Base-by-base conservation (phyloP, 2,329 filamentous ascomycete species). In the Alternaria sp. region DNA sequence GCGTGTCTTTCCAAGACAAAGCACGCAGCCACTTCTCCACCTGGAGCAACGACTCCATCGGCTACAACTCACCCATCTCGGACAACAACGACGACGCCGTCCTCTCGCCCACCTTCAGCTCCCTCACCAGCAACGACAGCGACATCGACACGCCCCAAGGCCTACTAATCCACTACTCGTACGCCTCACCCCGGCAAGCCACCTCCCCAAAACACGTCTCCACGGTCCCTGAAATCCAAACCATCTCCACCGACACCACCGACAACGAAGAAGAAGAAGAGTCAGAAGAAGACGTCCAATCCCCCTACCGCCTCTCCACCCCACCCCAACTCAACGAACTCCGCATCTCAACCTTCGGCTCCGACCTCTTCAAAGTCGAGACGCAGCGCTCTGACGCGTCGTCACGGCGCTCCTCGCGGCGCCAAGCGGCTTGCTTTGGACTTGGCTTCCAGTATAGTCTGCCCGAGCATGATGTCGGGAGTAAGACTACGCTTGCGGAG, bases 361-460 rank as follows among this genome's bases (percentile, higher is more conserved):
- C 74, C 23, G 71, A 70, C 41, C 69, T 78, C 33, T 77, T 78
- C 70, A 66, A 70, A 10, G 55, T 76, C 12, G 69, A 71, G 18
- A 71, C 75, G 49, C 45, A 43, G 2, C 11, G 25, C 46, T 45
- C 67, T 10, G 73, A 74, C 5, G 45, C 69, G 1, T 68, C 70
- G 10, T 60, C 60, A 5, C 44, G 56, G 10, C 60, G 60, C 33
- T 60, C 60, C 5, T 66, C 75, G 2, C 71, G 73, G 14, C 70
- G 78, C 50, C 73, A 78, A 50, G 75, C 71, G 10, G 68, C 73
- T 2, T 78, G 74, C 61, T 78, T 76, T 30, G 76, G 76, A 8
- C 54, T 73, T 2, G 74, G 75, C 7, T 79, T 80, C 57, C 71
- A 79, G 41, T 79, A 78, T 62, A 77, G 70, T 45, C 68, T 80